Percentiles rank a stretch among this genome's conserved stretches.
Evolutionary conservation across 768 basidiomycete species (phyloP).

Genomic region (Tulasnella calospora): DNA sequence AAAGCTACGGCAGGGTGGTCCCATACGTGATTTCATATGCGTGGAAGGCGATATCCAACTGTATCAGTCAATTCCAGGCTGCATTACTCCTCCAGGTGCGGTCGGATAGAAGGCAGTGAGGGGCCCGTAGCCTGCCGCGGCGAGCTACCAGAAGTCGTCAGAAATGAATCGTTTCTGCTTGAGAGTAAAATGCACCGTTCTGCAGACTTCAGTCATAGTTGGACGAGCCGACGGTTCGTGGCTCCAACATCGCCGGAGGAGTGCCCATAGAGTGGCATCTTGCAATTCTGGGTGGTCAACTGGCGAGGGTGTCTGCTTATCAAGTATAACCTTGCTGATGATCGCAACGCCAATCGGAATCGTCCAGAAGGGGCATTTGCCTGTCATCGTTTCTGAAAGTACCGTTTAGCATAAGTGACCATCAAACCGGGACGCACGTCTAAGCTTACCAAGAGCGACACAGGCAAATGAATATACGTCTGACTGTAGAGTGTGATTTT

Average conservation of each 20-base stretch:
- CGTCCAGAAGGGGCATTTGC: neutral
- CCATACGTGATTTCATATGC: neutral
- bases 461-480: conserved; percentile 2
- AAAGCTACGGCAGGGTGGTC: neutral
- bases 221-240: neutral
- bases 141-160: neutral
- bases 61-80: neutral
- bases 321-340: neutral
- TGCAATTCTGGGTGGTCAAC: neutral
- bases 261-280: neutral
- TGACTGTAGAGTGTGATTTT: neutral
- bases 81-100: neutral
- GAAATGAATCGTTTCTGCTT: neutral
- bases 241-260: neutral
- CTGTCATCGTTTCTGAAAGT: neutral
- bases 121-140: neutral
- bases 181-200: neutral
- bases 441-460: neutral
- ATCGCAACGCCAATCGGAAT: neutral
- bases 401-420: neutral
- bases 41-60: neutral
- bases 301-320: neutral
- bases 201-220: neutral
- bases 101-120: neutral
- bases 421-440: neutral